phyloP scores from a whole-genome alignment of 352 stramenopile species.

The Globisporangium irregulare region DNA sequence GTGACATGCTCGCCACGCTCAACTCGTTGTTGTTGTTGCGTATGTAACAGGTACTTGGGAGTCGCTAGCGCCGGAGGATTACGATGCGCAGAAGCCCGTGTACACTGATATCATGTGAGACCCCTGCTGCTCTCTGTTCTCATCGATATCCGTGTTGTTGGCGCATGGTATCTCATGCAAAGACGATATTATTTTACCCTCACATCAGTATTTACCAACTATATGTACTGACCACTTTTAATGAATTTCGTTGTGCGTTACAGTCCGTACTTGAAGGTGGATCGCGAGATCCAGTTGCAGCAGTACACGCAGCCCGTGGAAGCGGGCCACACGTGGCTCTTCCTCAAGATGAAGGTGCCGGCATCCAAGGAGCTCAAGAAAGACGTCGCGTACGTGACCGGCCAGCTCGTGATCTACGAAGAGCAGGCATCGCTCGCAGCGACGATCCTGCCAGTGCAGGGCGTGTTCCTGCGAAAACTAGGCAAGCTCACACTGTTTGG shows the following conservation, averaged over 20 bases:
- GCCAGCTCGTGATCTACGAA: constrained; percentile 83
- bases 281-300: constrained; percentile 72
- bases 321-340: constrained; percentile 69
- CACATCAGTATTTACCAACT: background rate
- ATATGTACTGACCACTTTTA: constrained; percentile 9
- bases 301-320: constrained; percentile 75
- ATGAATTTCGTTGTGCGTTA: background rate
- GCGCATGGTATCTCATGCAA: background rate
- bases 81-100: constrained; percentile 49
- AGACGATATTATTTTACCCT: background rate
- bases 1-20: background rate
- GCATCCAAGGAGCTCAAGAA: constrained; percentile 60
- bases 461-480: constrained; percentile 71
- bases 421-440: constrained; percentile 72
- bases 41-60: constrained; percentile 43
- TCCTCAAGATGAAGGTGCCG: constrained; percentile 78
- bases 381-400: constrained; percentile 76
- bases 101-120: constrained; percentile 68
- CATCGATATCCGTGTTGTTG: background rate
- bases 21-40: constrained; percentile 3
- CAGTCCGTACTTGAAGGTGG: constrained; percentile 71
- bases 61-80: constrained; percentile 53
- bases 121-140: background rate
- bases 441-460: constrained; percentile 80
- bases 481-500: constrained; percentile 79